Conservation (phyloP, 2,329 filamentous ascomycete species). For the Tolypocladium cylindrosporum region DNA sequence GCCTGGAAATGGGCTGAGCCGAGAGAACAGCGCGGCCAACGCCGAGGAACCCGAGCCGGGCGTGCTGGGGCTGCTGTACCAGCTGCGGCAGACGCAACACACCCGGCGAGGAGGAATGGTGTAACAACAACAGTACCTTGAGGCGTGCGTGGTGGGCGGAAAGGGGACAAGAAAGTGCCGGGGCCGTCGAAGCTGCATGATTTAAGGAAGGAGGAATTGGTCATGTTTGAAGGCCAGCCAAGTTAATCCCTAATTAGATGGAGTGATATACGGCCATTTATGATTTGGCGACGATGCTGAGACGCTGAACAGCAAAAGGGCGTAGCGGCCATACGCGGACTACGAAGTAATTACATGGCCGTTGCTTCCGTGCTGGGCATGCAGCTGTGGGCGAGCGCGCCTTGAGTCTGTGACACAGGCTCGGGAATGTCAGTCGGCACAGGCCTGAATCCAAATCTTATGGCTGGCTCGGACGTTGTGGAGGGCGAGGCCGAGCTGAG, state of each 20-base stretch:
- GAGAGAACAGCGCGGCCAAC: constrained; percentile 39
- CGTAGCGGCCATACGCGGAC: neutral
- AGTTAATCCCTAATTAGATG: too few species aligned
- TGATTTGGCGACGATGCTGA: neutral
- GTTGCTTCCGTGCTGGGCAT: neutral
- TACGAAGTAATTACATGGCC: too few species aligned
- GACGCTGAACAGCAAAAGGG: neutral
- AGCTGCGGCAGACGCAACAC: constrained; percentile 47
- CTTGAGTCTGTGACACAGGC: neutral
- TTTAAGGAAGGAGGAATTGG: too few species aligned
- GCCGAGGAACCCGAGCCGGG: constrained; percentile 40
- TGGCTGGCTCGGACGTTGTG: neutral
- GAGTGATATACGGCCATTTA: neutral
- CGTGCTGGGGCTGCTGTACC: constrained; percentile 47
- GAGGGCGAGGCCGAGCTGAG: neutral
- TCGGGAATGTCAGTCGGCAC: neutral
- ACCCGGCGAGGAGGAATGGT: constrained; percentile 34
- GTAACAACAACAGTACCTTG: neutral
- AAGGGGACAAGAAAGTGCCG: neutral
- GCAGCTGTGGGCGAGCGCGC: neutral
- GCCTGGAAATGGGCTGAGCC: constrained; percentile 37
- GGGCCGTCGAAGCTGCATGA: neutral
- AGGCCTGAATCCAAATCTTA: neutral
- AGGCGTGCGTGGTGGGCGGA: neutral
- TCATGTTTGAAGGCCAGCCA: too few species aligned